Conservation (phyloP, 306 rosid genomes). For the Rosa multiflora region DNA sequence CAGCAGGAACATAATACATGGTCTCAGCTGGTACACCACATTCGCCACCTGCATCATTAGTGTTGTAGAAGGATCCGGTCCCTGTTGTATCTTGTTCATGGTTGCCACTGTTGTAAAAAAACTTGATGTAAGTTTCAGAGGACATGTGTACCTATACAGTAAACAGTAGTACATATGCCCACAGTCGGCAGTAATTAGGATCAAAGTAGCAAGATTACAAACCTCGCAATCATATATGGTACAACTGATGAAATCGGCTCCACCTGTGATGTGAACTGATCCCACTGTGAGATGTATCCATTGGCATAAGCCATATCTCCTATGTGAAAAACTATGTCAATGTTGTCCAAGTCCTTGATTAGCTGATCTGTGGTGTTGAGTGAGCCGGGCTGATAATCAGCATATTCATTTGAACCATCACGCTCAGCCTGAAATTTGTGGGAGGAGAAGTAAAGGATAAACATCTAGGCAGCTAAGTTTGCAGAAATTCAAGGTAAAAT, state of each 20-base stretch:
- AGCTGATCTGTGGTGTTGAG: slow-evolving; percentile 71
- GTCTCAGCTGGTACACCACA: slow-evolving; percentile 83
- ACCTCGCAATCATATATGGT: slow-evolving; percentile 90
- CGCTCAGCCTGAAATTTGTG: slow-evolving; percentile 65
- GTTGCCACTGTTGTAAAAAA: slow-evolving; percentile 55
- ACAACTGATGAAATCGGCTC: slow-evolving; percentile 72
- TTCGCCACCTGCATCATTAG: slow-evolving; percentile 82
- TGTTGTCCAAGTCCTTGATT: slow-evolving; percentile 59
- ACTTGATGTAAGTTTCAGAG: neutral
- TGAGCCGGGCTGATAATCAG: slow-evolving; percentile 70
- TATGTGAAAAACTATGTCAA: slow-evolving; percentile 80
- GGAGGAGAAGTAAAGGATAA: neutral
- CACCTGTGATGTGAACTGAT: slow-evolving; percentile 85
- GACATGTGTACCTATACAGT: neutral
- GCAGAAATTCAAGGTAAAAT: neutral
- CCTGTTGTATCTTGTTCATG: slow-evolving; percentile 77
- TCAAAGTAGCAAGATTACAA: slow-evolving; percentile 10
- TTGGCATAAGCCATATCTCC: slow-evolving; percentile 79
- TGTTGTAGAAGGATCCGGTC: slow-evolving; percentile 61
- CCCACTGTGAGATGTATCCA: slow-evolving; percentile 87
- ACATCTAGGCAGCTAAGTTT: neutral
- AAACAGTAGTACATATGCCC: neutral
- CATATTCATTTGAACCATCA: slow-evolving; percentile 78
- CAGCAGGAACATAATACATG: slow-evolving; percentile 77
- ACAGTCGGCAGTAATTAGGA: neutral